These are phyloP conservation scores for Selaginella moellendorffii DNA, from an alignment of 75 land plant species.

Conservation along the genomic window DNA sequence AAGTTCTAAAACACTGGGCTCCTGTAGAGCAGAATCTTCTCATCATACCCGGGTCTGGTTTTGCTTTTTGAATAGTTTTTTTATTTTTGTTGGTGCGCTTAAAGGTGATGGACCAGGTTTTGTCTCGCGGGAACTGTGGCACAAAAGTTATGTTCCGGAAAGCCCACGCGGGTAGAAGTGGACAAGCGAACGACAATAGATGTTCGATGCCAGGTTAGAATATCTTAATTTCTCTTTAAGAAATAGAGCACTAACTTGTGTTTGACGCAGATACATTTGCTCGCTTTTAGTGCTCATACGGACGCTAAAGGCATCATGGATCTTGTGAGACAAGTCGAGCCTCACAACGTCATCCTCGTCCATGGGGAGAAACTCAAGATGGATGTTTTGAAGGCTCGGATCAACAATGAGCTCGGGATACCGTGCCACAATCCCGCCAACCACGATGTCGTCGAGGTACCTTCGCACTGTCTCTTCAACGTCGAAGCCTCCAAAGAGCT, in stretches of 20 bases:
- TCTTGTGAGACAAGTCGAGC: constrained; percentile 63
- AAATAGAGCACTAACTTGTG: no score
- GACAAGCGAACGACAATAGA: constrained; percentile 61
- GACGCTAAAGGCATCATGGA: constrained; percentile 98
- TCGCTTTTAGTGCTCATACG: constrained; percentile 93
- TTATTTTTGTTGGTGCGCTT: no score
- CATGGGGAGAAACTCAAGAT: constrained; percentile 98
- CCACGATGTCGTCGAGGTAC: constrained; percentile 51
- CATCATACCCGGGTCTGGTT: constrained; percentile 71
- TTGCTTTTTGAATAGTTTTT: background rate
- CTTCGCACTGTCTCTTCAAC: constrained; percentile 44
- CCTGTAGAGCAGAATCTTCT: constrained; percentile 79
- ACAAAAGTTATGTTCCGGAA: constrained; percentile 79
- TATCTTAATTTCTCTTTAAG: background rate
- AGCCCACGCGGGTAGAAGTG: constrained; percentile 55
- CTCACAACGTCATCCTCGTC: constrained; percentile 77
- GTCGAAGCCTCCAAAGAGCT: constrained; percentile 34
- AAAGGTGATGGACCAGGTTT: no score
- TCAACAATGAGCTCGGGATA: constrained; percentile 37
- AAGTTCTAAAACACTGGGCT: constrained; percentile 96
- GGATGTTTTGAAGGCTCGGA: constrained; percentile 56
- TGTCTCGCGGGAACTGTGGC: constrained; percentile 94
- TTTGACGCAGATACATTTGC: constrained; percentile 83
- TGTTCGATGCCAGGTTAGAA: constrained; percentile 78
- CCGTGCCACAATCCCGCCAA: constrained; percentile 41